These are phyloP conservation scores for Neodidymelliopsis sp. DNA, from an alignment of 2,329 filamentous ascomycete species.

Conservation along the genomic window DNA sequence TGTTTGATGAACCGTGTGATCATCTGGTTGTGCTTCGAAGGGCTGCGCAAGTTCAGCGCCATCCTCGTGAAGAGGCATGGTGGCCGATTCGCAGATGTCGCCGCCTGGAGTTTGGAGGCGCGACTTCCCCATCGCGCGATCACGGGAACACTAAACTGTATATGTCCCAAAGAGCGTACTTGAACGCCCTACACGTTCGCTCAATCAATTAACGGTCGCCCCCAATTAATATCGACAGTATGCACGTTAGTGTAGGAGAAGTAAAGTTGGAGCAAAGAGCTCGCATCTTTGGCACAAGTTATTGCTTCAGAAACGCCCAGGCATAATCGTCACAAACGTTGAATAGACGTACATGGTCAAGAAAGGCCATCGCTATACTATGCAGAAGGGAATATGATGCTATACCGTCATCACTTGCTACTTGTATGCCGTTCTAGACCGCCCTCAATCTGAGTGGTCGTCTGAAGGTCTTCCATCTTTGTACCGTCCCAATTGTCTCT, in stretches of 20 bases:
- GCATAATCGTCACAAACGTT: no score
- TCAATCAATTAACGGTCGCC: not conserved
- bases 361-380: not conserved
- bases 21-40: conserved; percentile 59
- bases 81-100: conserved; percentile 4
- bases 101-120: conserved; percentile 10
- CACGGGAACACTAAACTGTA: conserved; percentile 19
- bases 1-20: conserved; percentile 54
- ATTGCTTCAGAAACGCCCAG: no score
- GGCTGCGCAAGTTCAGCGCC: conserved; percentile 50
- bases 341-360: no score
- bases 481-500: conserved; percentile 27
- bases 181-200: conserved; percentile 1
- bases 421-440: no score
- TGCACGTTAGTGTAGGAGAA: no score
- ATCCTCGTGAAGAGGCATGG: conserved; percentile 28
- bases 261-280: no score
- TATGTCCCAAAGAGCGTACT: not conserved
- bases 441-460: conserved; percentile 19
- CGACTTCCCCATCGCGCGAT: conserved; percentile 19
- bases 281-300: no score
- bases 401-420: not conserved
- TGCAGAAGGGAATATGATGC: not conserved
- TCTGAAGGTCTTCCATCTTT: conserved; percentile 7
- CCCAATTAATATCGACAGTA: not conserved